Evolutionary conservation across 176 grass and related monocot genomes (phyloP).

Genomic region (Hyparrhenia diplandra): DNA sequence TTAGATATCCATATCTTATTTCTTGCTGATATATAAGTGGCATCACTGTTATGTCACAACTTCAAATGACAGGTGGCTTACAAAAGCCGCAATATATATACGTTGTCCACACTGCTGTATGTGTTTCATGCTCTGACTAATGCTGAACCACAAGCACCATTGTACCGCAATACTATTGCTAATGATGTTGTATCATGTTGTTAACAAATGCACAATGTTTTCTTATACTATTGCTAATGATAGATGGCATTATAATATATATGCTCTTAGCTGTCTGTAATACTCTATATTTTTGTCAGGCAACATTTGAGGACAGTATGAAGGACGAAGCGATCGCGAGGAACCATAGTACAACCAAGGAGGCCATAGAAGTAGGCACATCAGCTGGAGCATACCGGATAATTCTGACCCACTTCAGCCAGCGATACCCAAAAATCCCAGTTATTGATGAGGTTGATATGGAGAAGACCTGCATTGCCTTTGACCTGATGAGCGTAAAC

Average conservation of each 20-base stretch:
- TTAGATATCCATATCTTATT: background rate
- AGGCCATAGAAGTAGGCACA: constrained; percentile 75
- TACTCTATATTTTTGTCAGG: constrained; percentile 70
- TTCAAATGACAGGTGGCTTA: background rate
- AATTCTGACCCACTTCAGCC: constrained; percentile 92
- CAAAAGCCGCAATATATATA: background rate
- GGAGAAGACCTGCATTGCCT: constrained; percentile 78
- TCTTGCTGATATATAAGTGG: background rate
- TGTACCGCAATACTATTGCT: background rate
- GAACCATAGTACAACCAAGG: constrained; percentile 96
- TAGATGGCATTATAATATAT: background rate
- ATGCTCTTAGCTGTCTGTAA: constrained; percentile 17
- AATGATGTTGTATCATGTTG: constrained; percentile 22
- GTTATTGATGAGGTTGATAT: constrained; percentile 73
- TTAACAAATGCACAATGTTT: background rate
- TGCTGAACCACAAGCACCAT: constrained; percentile 3
- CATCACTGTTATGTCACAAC: background rate
- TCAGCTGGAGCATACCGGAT: constrained; percentile 73
- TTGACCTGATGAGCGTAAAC: constrained; percentile 87
- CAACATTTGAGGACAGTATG: constrained; percentile 93
- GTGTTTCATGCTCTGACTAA: constrained; percentile 4
- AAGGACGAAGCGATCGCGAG: constrained; percentile 74
- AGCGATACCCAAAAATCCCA: constrained; percentile 95
- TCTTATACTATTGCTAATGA: background rate
- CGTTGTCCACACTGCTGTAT: background rate